Percentiles rank a stretch among this genome's conserved stretches.
These are phyloP conservation scores for Epichloe coenophiala DNA, from an alignment of 2,329 filamentous ascomycete genomes.

Conservation along the genomic window DNA sequence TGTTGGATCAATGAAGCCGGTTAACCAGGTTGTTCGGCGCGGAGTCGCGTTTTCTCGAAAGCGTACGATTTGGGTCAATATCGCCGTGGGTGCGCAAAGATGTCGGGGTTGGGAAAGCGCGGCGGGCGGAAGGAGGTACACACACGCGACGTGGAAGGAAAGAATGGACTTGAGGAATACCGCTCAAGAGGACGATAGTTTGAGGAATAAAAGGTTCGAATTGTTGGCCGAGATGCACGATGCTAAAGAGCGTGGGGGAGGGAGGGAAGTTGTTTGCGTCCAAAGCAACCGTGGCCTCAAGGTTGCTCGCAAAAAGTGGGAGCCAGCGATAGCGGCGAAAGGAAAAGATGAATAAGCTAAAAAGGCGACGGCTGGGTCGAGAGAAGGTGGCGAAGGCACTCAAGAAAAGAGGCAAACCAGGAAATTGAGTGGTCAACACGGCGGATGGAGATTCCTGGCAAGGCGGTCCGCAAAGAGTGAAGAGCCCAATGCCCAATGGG, in stretches of 20 bases:
- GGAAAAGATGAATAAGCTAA: background rate
- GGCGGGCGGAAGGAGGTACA: background rate
- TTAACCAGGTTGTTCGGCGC: too few species aligned
- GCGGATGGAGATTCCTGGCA: too few species aligned
- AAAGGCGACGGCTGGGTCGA: background rate
- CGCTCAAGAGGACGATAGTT: background rate
- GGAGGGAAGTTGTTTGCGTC: background rate
- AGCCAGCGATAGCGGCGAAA: background rate
- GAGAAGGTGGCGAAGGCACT: background rate
- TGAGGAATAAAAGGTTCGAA: background rate
- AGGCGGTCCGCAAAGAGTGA: too few species aligned
- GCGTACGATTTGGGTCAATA: background rate
- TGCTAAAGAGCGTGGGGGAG: background rate
- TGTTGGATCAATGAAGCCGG: background rate
- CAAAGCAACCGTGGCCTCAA: conserved; percentile 21
- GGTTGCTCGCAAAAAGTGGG: conserved; percentile 4
- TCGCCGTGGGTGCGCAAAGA: background rate
- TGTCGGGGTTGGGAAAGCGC: background rate
- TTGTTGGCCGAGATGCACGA: background rate
- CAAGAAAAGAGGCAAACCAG: background rate
- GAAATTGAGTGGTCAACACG: too few species aligned
- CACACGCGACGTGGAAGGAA: background rate
- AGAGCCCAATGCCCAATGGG: background rate
- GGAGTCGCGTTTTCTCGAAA: background rate
- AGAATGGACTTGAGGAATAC: too few species aligned